Evolutionary conservation across 305 asterid genomes (phyloP).

Genomic region (Plantago coronopus): DNA sequence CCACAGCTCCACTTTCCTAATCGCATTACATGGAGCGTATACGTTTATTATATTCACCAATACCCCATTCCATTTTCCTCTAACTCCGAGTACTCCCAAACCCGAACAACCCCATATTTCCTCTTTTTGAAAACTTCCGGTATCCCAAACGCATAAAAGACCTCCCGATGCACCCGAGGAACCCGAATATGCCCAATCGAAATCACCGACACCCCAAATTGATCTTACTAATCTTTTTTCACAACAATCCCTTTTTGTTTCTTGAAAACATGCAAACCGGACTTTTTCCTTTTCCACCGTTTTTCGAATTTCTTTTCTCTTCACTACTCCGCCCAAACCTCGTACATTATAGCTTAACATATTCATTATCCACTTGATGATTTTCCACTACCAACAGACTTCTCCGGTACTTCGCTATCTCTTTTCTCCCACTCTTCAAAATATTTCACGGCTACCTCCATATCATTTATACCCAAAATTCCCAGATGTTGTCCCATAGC

Average conservation of each 20-base stretch:
- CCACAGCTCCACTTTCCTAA: not conserved
- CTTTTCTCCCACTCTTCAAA: too few relatives aligned
- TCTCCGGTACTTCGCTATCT: too few relatives aligned
- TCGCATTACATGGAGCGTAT: not conserved
- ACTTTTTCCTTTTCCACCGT: not conserved
- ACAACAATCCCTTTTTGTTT: not conserved
- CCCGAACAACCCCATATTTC: too few relatives aligned
- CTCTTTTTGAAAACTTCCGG: not conserved
- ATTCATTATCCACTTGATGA: not conserved
- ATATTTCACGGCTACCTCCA: too few relatives aligned
- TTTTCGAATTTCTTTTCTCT: not conserved
- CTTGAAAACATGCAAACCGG: not conserved
- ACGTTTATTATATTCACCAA: not conserved
- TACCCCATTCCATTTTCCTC: not conserved
- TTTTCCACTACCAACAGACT: too few relatives aligned
- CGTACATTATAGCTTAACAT: not conserved
- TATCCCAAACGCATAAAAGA: not conserved
- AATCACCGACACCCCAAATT: not conserved
- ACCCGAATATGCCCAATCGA: not conserved
- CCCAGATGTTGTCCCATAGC: too few relatives aligned
- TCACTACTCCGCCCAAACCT: not conserved
- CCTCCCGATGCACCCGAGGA: not conserved
- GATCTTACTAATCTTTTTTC: not conserved
- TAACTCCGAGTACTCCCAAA: not conserved
- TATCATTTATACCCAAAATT: too few relatives aligned